These are phyloP conservation scores for Eucalyptus rudis DNA, from an alignment of 345 rosid species.

Conservation along the genomic window DNA sequence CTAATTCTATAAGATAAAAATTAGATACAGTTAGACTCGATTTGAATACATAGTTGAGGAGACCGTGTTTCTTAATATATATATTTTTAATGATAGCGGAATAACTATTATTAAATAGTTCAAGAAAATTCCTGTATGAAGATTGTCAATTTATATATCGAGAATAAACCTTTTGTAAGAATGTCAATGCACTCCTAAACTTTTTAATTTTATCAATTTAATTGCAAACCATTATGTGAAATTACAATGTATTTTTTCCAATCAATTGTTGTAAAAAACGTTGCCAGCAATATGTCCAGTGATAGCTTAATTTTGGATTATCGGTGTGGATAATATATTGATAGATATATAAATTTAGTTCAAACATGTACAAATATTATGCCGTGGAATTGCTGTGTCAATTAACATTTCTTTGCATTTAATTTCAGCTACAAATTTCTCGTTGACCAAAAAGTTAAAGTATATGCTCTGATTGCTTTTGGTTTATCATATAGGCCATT, in stretches of 20 bases:
- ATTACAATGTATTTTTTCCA: neutral
- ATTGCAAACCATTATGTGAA: fast-evolving
- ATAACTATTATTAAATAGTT: neutral
- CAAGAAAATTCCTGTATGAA: neutral
- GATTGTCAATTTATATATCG: neutral
- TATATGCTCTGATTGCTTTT: neutral
- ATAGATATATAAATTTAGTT: neutral
- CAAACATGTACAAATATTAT: neutral
- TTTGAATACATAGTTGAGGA: neutral
- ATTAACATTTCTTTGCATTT: neutral
- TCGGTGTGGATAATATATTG: neutral
- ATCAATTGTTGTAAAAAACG: fast-evolving
- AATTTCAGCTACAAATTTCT: neutral
- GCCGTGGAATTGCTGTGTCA: neutral
- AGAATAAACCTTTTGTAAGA: neutral
- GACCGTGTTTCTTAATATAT: neutral
- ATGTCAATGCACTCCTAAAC: too few relatives aligned
- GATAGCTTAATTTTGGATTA: neutral
- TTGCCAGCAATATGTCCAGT: neutral
- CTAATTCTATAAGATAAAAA: neutral
- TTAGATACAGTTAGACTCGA: neutral
- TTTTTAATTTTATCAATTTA: too few relatives aligned
- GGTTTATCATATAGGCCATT: neutral
- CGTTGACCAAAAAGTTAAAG: neutral
- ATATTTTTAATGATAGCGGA: neutral